Conservation (phyloP, 495 filamentous ascomycete genomes). For the Aspergillus ellipticus region DNA sequence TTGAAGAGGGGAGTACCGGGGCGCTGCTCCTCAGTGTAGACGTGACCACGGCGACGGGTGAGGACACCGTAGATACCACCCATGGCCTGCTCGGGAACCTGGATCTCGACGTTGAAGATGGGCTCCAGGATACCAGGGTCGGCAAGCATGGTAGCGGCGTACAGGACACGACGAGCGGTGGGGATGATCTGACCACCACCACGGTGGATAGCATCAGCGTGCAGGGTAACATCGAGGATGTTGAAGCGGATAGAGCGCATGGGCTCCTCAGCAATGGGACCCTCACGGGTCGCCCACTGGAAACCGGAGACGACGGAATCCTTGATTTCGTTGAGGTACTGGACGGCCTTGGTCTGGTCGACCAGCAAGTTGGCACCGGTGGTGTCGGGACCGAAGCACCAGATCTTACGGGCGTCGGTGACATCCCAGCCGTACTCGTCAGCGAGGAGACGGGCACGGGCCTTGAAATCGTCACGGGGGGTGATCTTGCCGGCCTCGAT, state of each 20-base stretch:
- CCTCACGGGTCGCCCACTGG: conserved; percentile 99
- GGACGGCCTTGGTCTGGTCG: conserved; percentile 99
- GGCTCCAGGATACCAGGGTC: conserved; percentile 90
- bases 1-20: conserved; percentile 98
- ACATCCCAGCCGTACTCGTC: conserved; percentile 99
- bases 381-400: conserved; percentile 98
- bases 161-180: conserved; percentile 95
- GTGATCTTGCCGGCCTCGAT: conserved; percentile 91
- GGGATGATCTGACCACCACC: conserved; percentile 99
- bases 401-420: conserved; percentile 99
- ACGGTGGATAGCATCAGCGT: conserved; percentile 99
- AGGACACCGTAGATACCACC: conserved; percentile 99
- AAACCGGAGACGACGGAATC: conserved; percentile 99
- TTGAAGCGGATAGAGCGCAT: conserved; percentile 97
- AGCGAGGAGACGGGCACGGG: conserved; percentile 91
- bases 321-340: conserved; percentile 99
- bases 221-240: conserved; percentile 98
- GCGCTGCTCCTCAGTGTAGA: conserved; percentile 97
- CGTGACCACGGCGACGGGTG: conserved; percentile 96
- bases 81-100: conserved; percentile 98
- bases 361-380: conserved; percentile 96
- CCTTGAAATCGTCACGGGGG: conserved; percentile 99
- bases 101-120: conserved; percentile 98
- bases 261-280: conserved; percentile 95
- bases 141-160: conserved; percentile 87